These are phyloP conservation scores for Arabidopsis lyrata DNA, from an alignment of 441 rosid genomes.

Conservation along the genomic window DNA sequence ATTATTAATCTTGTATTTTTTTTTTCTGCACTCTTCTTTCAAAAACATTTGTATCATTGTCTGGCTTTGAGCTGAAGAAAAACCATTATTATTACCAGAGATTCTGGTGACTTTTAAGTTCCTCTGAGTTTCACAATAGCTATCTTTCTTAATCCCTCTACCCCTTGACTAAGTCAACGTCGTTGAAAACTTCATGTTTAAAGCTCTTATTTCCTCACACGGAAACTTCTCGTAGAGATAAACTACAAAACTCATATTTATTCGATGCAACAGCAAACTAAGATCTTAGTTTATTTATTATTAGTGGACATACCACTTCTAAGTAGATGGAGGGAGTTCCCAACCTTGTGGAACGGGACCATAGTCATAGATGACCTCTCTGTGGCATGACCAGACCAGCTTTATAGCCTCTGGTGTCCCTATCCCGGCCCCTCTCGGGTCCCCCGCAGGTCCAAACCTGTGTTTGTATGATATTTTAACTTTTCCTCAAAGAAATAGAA, in stretches of 20 bases:
- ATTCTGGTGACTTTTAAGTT: neutral
- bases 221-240: constrained; percentile 32
- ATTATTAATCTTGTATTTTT: neutral
- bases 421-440: constrained; percentile 98
- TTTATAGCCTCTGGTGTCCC: constrained; percentile 98
- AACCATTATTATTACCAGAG: neutral
- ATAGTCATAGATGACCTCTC: constrained; percentile 85
- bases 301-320: constrained; percentile 31
- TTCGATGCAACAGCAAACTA: constrained; percentile 27
- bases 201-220: constrained; percentile 24
- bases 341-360: constrained; percentile 85
- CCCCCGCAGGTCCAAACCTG: constrained; percentile 99
- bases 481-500: neutral
- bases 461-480: neutral
- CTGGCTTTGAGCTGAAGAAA: neutral
- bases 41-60: neutral
- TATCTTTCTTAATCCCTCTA: constrained; percentile 2
- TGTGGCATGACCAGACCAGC: constrained; percentile 98
- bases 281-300: neutral
- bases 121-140: constrained; percentile 5
- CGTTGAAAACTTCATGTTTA: constrained; percentile 21
- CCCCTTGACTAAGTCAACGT: constrained; percentile 24
- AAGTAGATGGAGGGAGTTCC: constrained; percentile 88
- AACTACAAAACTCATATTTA: constrained; percentile 36
- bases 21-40: neutral